phyloP scores from a whole-genome alignment of 1,139 yeast genomes.

The Entelexis sorbosivorans region DNA sequence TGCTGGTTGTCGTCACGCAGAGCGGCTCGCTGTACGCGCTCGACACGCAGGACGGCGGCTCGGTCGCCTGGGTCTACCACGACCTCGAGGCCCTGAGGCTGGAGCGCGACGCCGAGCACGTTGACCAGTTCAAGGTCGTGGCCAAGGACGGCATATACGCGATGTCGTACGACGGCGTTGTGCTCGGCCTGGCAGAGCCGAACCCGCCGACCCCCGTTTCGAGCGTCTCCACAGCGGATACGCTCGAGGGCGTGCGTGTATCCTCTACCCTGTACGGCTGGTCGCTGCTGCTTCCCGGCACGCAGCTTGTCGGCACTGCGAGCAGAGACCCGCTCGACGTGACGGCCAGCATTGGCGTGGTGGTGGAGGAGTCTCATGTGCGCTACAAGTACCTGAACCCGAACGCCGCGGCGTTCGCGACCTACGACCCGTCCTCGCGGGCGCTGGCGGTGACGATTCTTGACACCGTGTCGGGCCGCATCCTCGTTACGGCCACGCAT shows the following conservation, averaged over 20 bases:
- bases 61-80: conserved; percentile 36
- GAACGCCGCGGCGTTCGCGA: conserved; percentile 48
- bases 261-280: conserved; percentile 7
- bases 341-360: conserved; percentile 26
- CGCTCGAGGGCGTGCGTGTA: conserved; percentile 1
- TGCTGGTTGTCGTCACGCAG: conserved; percentile 37
- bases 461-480: conserved; percentile 60
- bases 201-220: background rate
- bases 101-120: conserved; percentile 16
- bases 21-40: conserved; percentile 38
- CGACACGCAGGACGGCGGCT: conserved; percentile 34
- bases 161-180: conserved; percentile 7
- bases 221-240: background rate
- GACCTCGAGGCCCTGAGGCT: conserved; percentile 15
- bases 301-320: conserved; percentile 32
- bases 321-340: conserved; percentile 37
- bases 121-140: conserved; percentile 20
- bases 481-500: conserved; percentile 39
- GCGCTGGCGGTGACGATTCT: conserved; percentile 39
- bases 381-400: conserved; percentile 78
- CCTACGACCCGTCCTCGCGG: conserved; percentile 31
- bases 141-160: background rate
- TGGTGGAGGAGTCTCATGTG: conserved; percentile 34
- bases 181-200: background rate
- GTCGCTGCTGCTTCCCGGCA: conserved; percentile 14